These are phyloP conservation scores for Capsella bursapastoris DNA, from an alignment of 345 rosid species.

Conservation along the genomic window DNA sequence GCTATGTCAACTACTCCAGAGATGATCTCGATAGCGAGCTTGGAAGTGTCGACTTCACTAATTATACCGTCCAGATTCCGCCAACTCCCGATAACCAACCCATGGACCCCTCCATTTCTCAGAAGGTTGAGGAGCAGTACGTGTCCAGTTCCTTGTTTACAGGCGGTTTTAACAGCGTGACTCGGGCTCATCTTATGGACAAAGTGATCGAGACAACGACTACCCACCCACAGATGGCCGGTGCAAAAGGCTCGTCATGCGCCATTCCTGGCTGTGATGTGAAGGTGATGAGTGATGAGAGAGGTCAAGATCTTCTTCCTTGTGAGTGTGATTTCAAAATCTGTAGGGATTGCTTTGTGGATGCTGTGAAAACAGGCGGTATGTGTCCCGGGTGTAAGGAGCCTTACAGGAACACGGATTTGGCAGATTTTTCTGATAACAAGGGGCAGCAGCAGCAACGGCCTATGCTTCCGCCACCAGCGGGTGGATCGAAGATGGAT, in stretches of 20 bases:
- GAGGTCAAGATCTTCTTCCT: constrained; percentile 85
- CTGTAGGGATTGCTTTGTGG: constrained; percentile 88
- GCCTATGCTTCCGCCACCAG: constrained; percentile 83
- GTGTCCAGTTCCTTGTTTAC: constrained; percentile 93
- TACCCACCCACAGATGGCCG: constrained; percentile 98
- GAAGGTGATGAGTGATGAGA: constrained; percentile 92
- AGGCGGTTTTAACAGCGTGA: constrained; percentile 89
- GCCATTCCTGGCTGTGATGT: constrained; percentile 91
- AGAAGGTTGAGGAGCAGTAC: constrained; percentile 96
- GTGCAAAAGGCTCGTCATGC: constrained; percentile 90
- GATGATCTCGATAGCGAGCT: constrained; percentile 97
- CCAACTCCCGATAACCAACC: constrained; percentile 98
- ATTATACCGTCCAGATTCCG: constrained; percentile 87
- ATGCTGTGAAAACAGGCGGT: constrained; percentile 86
- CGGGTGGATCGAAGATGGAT: constrained; percentile 81
- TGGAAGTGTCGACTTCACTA: constrained; percentile 78
- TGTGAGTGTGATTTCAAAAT: constrained; percentile 97
- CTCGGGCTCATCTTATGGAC: constrained; percentile 97
- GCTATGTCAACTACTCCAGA: constrained; percentile 88
- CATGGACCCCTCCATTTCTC: constrained; percentile 92
- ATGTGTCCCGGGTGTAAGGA: constrained; percentile 95
- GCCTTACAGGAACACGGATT: constrained; percentile 78
- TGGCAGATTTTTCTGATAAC: constrained; percentile 67
- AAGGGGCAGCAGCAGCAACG: constrained; percentile 41
- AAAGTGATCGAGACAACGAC: constrained; percentile 91